Evolutionary conservation across 768 basidiomycete species (phyloP), one percentile per base, ranked within the genome.

Genomic region (Agaricus blazei): DNA sequence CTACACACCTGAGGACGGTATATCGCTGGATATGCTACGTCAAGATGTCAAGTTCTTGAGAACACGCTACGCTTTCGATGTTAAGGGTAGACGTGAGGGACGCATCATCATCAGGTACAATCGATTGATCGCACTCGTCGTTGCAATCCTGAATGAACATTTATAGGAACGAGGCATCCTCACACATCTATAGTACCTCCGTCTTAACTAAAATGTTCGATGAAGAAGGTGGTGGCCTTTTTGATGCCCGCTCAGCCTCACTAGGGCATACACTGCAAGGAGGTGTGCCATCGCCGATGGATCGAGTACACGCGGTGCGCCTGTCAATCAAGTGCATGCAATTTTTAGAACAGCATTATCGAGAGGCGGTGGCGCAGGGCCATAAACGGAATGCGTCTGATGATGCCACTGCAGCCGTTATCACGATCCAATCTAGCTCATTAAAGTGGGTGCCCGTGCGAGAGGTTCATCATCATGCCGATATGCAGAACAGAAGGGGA

Each of bases 261-360:
- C 83, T 99, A 19, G 97, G 97, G 14, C 97, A 99, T 73, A 98
- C 95, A 4, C 75, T 99, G 2, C 97, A 99, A 65, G 97, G 97
- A 7, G 94, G 94, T 2, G 85, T 93, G 15, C 97, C 97, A 4
- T 97, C 96, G 0, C 97, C 97, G 0, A 79, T 91, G 63, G 97
- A 98, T 72, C 90, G 96, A 49, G 85, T 88, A 0, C 89, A 93
- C 27, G 97, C 93, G 3, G 87, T 89, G 6, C 88, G 97, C 31
- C 80, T 98, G 43, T 85, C 96, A 7, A 75, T 96, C 59, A 87
- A 91, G 62, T 96, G 92, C 73, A 94, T 99, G 91, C 74, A 84
- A 34, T 98, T 97, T 81, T 78, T 98, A 57, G 97, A 98, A 71
- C 67, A 81, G 49, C 85, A 96, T 60, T 88, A 91, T 66, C 74